Evolutionary conservation across 129 eudicot species (phyloP), one percentile per base, ranked within the genome.

Genomic region (Chrysanthemum lavandulifolium): DNA sequence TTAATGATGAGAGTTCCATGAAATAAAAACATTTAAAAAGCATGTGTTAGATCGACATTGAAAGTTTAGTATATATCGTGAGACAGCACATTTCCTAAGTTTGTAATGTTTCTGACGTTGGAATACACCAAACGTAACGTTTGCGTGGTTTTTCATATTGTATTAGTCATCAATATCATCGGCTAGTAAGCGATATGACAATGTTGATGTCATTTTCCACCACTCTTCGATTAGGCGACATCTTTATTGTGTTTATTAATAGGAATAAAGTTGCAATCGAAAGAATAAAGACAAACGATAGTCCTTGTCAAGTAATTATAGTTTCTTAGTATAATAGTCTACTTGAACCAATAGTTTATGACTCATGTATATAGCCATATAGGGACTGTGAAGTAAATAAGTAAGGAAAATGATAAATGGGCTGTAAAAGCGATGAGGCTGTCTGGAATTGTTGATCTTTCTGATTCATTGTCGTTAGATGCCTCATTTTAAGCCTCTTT

Each of bases 81-180:
- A 51, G 23, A 43, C n/a, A 77, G 61, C 57, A 62, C 33, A 13
- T 45, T 70, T 14, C 66, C 72, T 52, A 69, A 61, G 40, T 77
- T 61, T 77, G 72, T 65, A 55, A 47, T 31, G 66, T 54, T 56
- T 76, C 59, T 57, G 62, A 47, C 55, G 54, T 77, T 62, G 16
- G 66, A 25, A 62, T 43, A 21, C 18, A 64, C 48, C 56, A 53
- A 52, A 52, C 59, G 76, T 40, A 29, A 62, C 67, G 72, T 61
- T 77, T 52, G 67, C 81, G 66, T 77, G 65, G 53, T 77, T 62
- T 77, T 53, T 77, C 67, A n/a, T 52, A 52, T n/a, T 40, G 58
- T 45, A 40, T 60, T 19, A 65, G 57, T 56, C 67, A 77, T 69
- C 67, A 70, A 36, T 50, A 69, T 69, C 70, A 68, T 61, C 50